Percentiles rank a stretch among this genome's conserved stretches.
phyloP scores from a whole-genome alignment of 108 stramenopile species.

The Conticribra guillardii region DNA sequence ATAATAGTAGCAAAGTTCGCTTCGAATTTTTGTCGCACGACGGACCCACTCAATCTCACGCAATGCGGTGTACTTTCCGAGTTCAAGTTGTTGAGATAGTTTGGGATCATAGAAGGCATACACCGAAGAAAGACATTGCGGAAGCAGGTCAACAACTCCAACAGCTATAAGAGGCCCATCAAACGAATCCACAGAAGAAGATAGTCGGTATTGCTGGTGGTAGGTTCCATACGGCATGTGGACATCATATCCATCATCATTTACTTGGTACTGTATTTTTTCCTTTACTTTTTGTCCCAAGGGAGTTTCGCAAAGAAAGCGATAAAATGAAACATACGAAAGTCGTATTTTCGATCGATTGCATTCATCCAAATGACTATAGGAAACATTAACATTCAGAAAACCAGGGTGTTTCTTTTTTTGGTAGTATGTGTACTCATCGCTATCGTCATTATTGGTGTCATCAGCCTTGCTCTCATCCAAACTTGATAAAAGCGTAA shows the following conservation, averaged over 20 bases:
- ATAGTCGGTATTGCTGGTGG: slow-evolving; percentile 91
- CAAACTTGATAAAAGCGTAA: no score
- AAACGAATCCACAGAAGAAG: slow-evolving; percentile 9
- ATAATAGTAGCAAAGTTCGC: slow-evolving; percentile 87
- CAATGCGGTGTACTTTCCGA: slow-evolving; percentile 93
- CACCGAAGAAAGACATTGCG: slow-evolving; percentile 90
- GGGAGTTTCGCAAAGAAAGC: slow-evolving; percentile 82
- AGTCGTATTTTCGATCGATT: slow-evolving; percentile 38
- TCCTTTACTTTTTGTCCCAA: slow-evolving; percentile 23
- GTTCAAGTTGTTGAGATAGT: slow-evolving; percentile 66
- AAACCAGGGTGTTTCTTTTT: slow-evolving; percentile 28
- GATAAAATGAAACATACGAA: slow-evolving; percentile 58
- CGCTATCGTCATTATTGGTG: slow-evolving; percentile 17
- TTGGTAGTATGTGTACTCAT: slow-evolving; percentile 17
- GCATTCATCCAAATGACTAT: slow-evolving; percentile 40
- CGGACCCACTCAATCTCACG: slow-evolving; percentile 93
- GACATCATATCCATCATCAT: slow-evolving; percentile 35
- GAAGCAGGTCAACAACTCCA: slow-evolving; percentile 93
- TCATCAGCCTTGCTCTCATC: slow-evolving; percentile 3
- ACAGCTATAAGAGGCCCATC: slow-evolving; percentile 87
- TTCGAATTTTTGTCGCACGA: slow-evolving; percentile 37
- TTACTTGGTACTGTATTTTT: not conserved
- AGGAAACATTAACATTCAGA: slow-evolving; percentile 51
- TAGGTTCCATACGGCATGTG: slow-evolving; percentile 68
- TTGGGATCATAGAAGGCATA: slow-evolving; percentile 95